Conservation (phyloP, 2,329 filamentous ascomycete genomes). For the Nothopassalora personata region DNA sequence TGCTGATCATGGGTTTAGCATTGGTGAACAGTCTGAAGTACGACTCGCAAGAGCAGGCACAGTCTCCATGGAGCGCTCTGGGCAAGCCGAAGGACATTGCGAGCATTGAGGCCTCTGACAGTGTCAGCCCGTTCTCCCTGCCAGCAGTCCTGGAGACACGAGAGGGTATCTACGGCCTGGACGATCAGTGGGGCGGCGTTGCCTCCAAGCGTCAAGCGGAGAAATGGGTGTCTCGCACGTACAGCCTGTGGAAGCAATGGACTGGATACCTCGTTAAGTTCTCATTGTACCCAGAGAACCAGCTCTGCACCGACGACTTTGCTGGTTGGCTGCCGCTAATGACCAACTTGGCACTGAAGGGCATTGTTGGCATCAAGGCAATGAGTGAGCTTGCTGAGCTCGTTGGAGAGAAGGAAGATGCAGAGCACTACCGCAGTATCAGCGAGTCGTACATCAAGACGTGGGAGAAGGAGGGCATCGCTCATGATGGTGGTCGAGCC, state of each 20-base stretch:
- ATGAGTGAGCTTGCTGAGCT: constrained; percentile 66
- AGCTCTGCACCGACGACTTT: constrained; percentile 80
- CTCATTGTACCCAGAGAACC: constrained; percentile 66
- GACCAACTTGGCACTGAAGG: constrained; percentile 77
- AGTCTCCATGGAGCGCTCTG: constrained; percentile 54
- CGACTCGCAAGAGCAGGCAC: constrained; percentile 48
- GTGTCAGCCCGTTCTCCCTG: constrained; percentile 45
- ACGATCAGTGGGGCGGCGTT: constrained; percentile 53
- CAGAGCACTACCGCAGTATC: constrained; percentile 55
- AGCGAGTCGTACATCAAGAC: constrained; percentile 62
- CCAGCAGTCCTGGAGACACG: constrained; percentile 41
- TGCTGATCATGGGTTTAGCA: constrained; percentile 61
- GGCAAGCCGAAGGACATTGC: constrained; percentile 27
- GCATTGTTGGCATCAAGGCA: constrained; percentile 74
- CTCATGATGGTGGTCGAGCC: constrained; percentile 63
- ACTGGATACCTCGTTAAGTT: constrained; percentile 72
- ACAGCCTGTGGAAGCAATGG: constrained; percentile 70
- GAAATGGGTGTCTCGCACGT: constrained; percentile 64
- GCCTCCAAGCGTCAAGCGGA: constrained; percentile 54
- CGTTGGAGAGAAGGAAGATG: constrained; percentile 54
- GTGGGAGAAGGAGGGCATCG: constrained; percentile 68
- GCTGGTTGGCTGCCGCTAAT: constrained; percentile 72
- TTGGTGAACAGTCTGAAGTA: constrained; percentile 70
- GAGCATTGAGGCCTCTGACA: constrained; percentile 24
- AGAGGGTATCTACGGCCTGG: constrained; percentile 53